Evolutionary conservation across 2,329 filamentous ascomycete species (phyloP), one percentile per base, ranked within the genome.

Genomic region (Cadophora gregata): DNA sequence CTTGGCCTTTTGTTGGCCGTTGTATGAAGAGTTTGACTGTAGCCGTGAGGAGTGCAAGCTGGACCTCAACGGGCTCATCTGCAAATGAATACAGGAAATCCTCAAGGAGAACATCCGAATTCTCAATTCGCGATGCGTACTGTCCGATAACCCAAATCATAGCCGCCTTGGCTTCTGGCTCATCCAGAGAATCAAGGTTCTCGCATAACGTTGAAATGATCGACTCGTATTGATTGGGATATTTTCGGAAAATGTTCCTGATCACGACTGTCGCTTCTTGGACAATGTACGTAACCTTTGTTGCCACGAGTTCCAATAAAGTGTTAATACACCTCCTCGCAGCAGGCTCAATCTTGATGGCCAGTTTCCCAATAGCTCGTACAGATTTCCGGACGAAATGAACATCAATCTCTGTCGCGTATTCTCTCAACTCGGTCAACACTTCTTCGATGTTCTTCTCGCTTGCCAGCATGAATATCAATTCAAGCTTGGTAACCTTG

Each of bases 121-220:
- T 98, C 78, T 99, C 96, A 73, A 99, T 99, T 53, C 96, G 90
- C 77, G 96, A 93, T 10, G 96, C 96, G 75, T 99, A 99, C 78
- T 99, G 93, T 1, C 96, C 96, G 77, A 99, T 99, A 42, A 99
- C 96, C 96, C 96, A 99, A 53, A 99, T 96, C 89, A 99, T 97
- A 66, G 96, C 96, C 1, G 96, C 94, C 79, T 99, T 99, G 55
- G 96, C 96, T 79, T 99, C 96, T 1, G 96, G 95, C 78, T 99
- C 96, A 78, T 99, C 96, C 59, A 99, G 83, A 4, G 94, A 97
- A 79, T 99, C 96, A 27, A 99, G 87, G 75, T 99, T 95, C 78
- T 97, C 93, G 80, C 96, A 98, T 0, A 99, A 85, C 0, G 94
- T 96, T 60, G 92, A 90, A 76, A 99, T 99, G 78, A 99, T 98